phyloP scores from a whole-genome alignment of 192 early-diverging fungal species.

The Backusella circina region DNA sequence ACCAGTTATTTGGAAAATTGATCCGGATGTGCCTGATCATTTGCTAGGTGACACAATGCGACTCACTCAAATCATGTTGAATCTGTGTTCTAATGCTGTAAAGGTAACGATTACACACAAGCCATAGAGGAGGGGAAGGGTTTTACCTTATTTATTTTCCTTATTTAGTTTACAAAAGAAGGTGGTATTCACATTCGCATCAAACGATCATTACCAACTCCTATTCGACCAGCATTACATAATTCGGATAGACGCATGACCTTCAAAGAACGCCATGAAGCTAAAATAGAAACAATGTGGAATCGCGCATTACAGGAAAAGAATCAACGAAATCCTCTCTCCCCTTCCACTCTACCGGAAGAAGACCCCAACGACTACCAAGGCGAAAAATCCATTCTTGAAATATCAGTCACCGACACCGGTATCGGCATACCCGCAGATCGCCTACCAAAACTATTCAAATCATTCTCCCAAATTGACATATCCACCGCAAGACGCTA shows the following conservation, averaged over 20 bases:
- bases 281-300: conserved; percentile 31
- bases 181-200: conserved; percentile 30
- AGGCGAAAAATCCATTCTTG: conserved; percentile 20
- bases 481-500: conserved; percentile 54
- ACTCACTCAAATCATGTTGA: conserved; percentile 46
- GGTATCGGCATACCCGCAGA: conserved; percentile 60
- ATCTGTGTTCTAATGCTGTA: conserved; percentile 50
- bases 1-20: conserved; percentile 50
- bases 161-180: conserved; percentile 32
- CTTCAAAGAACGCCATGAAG: conserved; percentile 32
- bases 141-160: background rate
- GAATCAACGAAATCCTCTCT: background rate
- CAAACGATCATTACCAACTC: conserved; percentile 26
- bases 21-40: conserved; percentile 44
- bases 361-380: background rate
- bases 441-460: conserved; percentile 55
- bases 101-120: conserved; percentile 30
- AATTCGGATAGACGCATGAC: conserved; percentile 8
- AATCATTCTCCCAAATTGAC: conserved; percentile 62
- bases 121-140: too few species aligned
- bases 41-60: conserved; percentile 49
- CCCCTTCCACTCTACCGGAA: background rate
- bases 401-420: conserved; percentile 48
- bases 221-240: conserved; percentile 3
- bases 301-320: conserved; percentile 21